phyloP scores from a whole-genome alignment of 352 stramenopile species.

The Blastocystis sp. region DNA sequence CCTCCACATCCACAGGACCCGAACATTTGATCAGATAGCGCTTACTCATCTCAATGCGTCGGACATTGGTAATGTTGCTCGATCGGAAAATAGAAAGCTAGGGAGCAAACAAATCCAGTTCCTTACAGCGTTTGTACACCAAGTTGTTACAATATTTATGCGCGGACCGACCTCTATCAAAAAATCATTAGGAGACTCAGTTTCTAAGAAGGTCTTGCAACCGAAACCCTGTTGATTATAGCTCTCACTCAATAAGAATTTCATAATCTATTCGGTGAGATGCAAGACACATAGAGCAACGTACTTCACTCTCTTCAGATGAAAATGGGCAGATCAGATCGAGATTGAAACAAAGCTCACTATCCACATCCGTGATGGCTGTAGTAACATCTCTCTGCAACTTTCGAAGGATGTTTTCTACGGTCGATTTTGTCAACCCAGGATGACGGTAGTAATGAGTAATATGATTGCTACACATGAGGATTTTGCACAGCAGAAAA shows the following conservation, averaged over 20 bases:
- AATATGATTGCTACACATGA: neutral
- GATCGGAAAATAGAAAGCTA: constrained; percentile 83
- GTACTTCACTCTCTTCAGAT: constrained; percentile 21
- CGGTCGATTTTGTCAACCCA: constrained; percentile 21
- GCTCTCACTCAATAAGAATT: constrained; percentile 44
- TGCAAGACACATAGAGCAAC: neutral
- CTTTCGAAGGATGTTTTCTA: constrained; percentile 57
- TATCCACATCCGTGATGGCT: neutral
- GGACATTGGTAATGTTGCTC: constrained; percentile 80
- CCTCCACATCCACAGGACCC: constrained; percentile 65
- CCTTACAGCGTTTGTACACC: constrained; percentile 89
- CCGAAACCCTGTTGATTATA: constrained; percentile 53
- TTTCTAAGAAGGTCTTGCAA: neutral
- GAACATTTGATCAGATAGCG: constrained; percentile 76
- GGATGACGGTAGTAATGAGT: constrained; percentile 57
- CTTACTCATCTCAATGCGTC: constrained; percentile 85
- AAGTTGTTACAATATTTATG: constrained; percentile 94
- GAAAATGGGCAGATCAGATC: constrained; percentile 35
- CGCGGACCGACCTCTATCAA: constrained; percentile 92
- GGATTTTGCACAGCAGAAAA: neutral
- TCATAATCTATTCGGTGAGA: constrained; percentile 35
- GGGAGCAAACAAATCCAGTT: neutral
- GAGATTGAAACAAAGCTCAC: constrained; percentile 57
- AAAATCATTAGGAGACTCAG: neutral
- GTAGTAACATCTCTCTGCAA: neutral